phyloP scores from a whole-genome alignment of 202 grass and related monocot species.

The Panicum virgatum region DNA sequence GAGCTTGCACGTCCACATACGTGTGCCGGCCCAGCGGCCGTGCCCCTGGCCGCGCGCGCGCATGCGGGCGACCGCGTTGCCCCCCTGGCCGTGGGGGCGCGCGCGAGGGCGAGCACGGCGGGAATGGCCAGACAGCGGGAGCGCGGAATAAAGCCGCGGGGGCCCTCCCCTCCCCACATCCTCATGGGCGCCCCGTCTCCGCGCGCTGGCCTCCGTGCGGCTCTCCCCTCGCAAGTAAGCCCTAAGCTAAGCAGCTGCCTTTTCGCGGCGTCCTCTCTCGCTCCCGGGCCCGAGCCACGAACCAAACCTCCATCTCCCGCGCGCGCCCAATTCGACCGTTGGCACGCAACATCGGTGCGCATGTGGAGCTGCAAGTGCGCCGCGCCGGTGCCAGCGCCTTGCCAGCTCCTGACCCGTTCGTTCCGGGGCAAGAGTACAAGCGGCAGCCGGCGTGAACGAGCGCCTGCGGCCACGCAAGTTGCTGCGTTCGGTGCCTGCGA shows the following conservation, averaged over 20 bases:
- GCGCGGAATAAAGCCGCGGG: slow-evolving; percentile 38
- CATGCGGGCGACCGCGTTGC: not conserved
- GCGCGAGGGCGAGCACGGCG: not conserved
- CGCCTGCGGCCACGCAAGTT: not conserved
- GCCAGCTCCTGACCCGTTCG: not conserved
- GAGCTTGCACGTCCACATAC: no score
- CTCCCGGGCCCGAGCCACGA: not conserved
- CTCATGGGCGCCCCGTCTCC: slow-evolving; percentile 27
- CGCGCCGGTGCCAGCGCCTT: not conserved
- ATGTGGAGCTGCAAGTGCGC: not conserved
- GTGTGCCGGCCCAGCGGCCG: no score
- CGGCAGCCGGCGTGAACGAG: not conserved
- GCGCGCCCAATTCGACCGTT: slow-evolving; percentile 29
- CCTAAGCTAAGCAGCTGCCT: not conserved
- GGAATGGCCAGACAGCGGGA: slow-evolving; percentile 30
- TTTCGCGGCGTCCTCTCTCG: not conserved
- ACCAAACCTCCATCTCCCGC: not conserved
- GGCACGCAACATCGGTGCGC: not conserved
- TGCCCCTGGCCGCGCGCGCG: not conserved
- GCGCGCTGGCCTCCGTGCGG: slow-evolving; percentile 16
- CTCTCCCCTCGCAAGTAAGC: not conserved
- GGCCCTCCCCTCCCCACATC: not conserved
- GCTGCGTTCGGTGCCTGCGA: not conserved
- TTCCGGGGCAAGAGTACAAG: not conserved
- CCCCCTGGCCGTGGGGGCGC: not conserved